phyloP scores from a whole-genome alignment of 176 grass and related monocot genomes.

The Hordeum marinum region DNA sequence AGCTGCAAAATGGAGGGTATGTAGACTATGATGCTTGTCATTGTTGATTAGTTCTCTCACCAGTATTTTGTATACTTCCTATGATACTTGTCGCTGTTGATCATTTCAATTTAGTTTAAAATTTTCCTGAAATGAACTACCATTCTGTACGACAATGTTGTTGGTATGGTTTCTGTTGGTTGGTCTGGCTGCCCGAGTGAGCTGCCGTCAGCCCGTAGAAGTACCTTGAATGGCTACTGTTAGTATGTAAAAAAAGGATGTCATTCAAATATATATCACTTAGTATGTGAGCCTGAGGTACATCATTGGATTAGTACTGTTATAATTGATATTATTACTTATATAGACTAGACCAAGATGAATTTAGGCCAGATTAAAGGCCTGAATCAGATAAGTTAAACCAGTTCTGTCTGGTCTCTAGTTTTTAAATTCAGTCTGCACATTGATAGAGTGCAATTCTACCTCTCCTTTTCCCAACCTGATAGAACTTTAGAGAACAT shows the following conservation, averaged over 20 bases:
- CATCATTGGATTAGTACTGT: neutral
- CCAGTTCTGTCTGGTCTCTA: neutral
- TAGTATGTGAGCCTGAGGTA: neutral
- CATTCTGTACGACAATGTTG: neutral
- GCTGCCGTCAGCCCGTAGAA: neutral
- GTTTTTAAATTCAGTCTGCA: neutral
- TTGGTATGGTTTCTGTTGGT: neutral
- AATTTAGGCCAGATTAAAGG: neutral
- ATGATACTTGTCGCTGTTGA: neutral
- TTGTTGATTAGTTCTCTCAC: constrained; percentile 11
- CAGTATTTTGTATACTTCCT: neutral
- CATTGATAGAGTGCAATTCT: neutral
- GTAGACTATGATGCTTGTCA: neutral
- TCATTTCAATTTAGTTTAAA: neutral
- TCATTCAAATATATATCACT: neutral
- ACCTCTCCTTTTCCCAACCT: neutral
- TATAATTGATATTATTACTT: neutral
- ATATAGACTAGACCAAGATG: neutral
- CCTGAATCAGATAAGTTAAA: neutral
- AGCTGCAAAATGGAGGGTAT: constrained; percentile 73
- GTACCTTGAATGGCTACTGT: neutral
- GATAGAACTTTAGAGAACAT: neutral
- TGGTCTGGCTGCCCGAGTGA: neutral
- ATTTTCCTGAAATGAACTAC: neutral
- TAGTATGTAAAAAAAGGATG: neutral